Evolutionary conservation across 352 stramenopile genomes (phyloP).

Genomic region (Phytophthora idaei): DNA sequence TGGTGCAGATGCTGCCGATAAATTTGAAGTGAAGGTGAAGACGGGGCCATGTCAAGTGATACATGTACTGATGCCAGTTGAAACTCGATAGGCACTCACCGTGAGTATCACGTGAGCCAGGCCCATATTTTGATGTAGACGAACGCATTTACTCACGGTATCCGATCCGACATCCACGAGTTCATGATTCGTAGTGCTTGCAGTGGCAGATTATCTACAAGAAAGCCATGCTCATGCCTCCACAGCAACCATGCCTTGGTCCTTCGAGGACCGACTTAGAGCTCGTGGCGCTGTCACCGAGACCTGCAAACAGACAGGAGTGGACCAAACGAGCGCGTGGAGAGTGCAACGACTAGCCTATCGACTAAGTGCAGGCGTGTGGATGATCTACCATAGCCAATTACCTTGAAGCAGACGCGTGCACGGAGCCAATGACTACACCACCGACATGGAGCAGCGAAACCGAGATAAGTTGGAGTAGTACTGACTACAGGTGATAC

Average conservation of each 20-base stretch:
- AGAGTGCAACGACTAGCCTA: conserved; percentile 1
- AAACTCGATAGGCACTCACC: conserved; percentile 13
- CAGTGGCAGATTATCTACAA: background rate
- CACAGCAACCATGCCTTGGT: background rate
- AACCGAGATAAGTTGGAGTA: conserved; percentile 25
- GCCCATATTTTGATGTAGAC: conserved; percentile 10
- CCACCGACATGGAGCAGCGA: conserved; percentile 13
- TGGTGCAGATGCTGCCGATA: conserved; percentile 1
- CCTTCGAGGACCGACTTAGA: background rate
- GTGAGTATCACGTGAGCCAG: conserved; percentile 10
- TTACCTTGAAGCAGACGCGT: conserved; percentile 17
- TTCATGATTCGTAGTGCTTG: background rate
- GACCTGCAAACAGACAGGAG: background rate
- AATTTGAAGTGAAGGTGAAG: conserved; percentile 9
- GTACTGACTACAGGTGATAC: conserved; percentile 20
- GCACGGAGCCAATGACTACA: conserved; percentile 19
- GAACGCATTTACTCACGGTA: background rate
- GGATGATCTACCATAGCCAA: conserved; percentile 16
- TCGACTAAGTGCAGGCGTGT: conserved; percentile 14
- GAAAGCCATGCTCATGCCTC: background rate
- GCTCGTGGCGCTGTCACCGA: background rate
- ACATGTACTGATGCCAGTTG: conserved; percentile 1
- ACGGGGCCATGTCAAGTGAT: conserved; percentile 2
- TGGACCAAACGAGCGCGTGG: conserved; percentile 16
- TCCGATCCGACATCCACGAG: background rate